A percentile compares a stretch with the other conserved stretches of the same genome.
Conservation (phyloP, 495 filamentous ascomycete species). For the Oidiodendron maius region DNA sequence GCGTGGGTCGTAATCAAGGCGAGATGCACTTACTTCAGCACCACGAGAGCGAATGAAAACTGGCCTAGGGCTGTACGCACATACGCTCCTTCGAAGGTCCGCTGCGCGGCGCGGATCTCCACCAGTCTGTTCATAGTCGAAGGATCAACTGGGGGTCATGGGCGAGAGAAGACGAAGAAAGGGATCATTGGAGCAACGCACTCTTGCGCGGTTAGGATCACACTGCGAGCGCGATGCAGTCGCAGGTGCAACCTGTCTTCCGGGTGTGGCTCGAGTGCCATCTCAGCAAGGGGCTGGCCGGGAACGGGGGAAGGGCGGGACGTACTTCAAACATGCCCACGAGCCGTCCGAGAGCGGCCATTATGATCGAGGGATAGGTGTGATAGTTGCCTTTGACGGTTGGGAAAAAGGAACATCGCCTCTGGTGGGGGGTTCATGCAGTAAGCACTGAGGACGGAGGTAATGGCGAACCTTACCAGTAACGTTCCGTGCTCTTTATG, state of each 20-base stretch:
- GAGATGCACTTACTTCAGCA: no score
- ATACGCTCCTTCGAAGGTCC: conserved; percentile 97
- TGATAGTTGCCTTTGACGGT: no score
- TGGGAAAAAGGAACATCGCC: no score
- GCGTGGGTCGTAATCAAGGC: no score
- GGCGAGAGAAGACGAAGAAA: neutral
- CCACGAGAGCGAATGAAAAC: conserved; percentile 89
- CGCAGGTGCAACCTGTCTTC: conserved; percentile 56
- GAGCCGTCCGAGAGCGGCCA: neutral
- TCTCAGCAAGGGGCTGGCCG: conserved; percentile 9
- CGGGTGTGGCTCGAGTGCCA: conserved; percentile 35
- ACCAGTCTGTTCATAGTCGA: conserved; percentile 49
- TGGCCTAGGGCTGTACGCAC: conserved; percentile 88
- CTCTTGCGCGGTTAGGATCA: conserved; percentile 75
- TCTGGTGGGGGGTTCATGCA: no score
- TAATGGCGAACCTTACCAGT: no score
- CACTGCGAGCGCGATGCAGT: conserved; percentile 77
- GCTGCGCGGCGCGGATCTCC: conserved; percentile 88
- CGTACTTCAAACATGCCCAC: conserved; percentile 18
- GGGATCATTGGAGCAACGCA: conserved; percentile 35
- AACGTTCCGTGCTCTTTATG: no score
- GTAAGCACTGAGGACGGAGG: no score
- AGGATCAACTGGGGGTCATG: neutral
- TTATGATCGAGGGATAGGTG: no score
- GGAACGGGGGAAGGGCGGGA: neutral